Evolutionary conservation across 441 rosid genomes (phyloP).

Genomic region (Jatropha podagrica): DNA sequence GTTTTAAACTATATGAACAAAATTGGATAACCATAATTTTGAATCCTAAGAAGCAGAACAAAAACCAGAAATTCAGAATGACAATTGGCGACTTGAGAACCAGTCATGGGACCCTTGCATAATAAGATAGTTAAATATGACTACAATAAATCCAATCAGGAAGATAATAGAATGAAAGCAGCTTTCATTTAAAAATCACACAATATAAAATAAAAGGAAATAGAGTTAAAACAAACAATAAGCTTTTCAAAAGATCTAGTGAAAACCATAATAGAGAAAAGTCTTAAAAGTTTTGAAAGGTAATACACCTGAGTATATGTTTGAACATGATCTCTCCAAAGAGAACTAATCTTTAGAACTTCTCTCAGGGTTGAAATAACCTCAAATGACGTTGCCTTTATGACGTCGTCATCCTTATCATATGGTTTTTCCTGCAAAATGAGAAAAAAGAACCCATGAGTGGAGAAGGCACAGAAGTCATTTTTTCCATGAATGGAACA

Average conservation of each 20-base stretch:
- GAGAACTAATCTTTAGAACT: constrained; percentile 85
- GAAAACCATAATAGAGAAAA: constrained; percentile 13
- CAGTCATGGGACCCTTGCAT: background rate
- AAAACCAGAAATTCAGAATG: background rate
- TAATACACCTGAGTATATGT: constrained; percentile 79
- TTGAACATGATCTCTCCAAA: constrained; percentile 98
- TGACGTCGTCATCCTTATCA: constrained; percentile 95
- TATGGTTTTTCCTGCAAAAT: constrained; percentile 78
- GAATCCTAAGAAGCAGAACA: background rate
- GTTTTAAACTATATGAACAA: background rate
- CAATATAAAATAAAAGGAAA: background rate
- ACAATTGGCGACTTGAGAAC: background rate
- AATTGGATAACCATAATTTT: background rate
- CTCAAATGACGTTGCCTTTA: constrained; percentile 97
- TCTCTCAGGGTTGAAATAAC: constrained; percentile 96
- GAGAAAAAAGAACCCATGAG: constrained; percentile 15
- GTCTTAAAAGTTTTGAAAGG: constrained; percentile 6
- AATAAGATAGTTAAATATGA: background rate
- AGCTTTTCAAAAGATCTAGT: constrained; percentile 7
- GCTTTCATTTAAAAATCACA: background rate
- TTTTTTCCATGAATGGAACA: constrained; percentile 13
- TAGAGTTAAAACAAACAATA: background rate
- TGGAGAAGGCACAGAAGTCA: constrained; percentile 11
- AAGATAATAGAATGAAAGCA: constrained; percentile 2
- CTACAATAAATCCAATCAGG: background rate